Evolutionary conservation across 495 filamentous ascomycete species (phyloP).

Genomic region (Glonium stellatum): DNA sequence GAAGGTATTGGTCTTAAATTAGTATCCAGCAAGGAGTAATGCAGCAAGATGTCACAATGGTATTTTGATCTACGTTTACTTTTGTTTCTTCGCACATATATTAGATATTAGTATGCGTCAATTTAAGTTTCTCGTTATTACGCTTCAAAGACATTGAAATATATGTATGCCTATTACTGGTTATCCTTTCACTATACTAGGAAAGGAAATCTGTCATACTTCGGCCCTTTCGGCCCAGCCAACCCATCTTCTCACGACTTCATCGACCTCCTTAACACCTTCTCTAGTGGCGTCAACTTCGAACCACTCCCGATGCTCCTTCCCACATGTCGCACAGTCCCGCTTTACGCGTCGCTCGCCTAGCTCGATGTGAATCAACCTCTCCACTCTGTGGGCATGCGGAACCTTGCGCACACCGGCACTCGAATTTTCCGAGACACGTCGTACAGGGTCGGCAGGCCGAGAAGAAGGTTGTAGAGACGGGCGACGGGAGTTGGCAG

Average conservation of each 20-base stretch:
- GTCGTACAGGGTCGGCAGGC: conserved; percentile 18
- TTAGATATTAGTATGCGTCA: too few species aligned
- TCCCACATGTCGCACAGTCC: conserved; percentile 71
- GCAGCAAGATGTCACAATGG: too few species aligned
- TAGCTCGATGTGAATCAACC: conserved; percentile 86
- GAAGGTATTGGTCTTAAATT: too few species aligned
- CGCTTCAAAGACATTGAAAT: too few species aligned
- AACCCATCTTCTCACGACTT: conserved; percentile 78
- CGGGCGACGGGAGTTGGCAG: conserved; percentile 26
- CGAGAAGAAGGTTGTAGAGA: conserved; percentile 14
- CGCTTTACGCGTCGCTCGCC: conserved; percentile 58
- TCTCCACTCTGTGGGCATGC: conserved; percentile 81
- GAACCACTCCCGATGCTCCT: conserved; percentile 93
- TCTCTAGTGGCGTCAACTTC: conserved; percentile 70
- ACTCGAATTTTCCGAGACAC: conserved; percentile 19
- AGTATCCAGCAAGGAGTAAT: too few species aligned
- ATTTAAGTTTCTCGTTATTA: too few species aligned
- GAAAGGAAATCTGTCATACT: not conserved
- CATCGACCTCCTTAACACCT: conserved; percentile 70
- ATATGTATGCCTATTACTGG: too few species aligned
- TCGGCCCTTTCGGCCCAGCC: conserved; percentile 57
- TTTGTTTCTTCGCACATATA: too few species aligned
- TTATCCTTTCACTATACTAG: too few species aligned
- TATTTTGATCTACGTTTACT: too few species aligned
- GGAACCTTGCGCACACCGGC: conserved; percentile 55